Evolutionary conservation across 805 yeast genomes (phyloP).

Genomic region (Starmerella kuoi): DNA sequence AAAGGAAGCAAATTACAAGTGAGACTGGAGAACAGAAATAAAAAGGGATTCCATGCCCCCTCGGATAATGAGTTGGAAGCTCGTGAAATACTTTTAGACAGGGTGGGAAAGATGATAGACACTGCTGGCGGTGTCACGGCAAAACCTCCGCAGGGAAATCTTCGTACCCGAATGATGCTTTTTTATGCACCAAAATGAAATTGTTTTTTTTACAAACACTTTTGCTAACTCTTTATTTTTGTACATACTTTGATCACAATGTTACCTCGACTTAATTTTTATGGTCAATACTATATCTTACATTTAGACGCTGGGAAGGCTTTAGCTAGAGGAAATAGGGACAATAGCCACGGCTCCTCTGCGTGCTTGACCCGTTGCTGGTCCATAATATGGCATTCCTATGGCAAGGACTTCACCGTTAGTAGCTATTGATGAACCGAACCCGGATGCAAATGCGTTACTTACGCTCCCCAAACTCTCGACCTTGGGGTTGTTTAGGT

Average conservation of each 20-base stretch:
- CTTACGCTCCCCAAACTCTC: conserved; percentile 23
- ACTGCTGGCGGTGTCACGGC: conserved; percentile 21
- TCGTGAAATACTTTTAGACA: conserved; percentile 23
- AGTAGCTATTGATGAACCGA: conserved; percentile 33
- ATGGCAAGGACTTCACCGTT: conserved; percentile 16
- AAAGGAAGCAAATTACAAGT: conserved; percentile 26
- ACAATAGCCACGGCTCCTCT: conserved; percentile 10
- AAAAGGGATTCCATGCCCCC: conserved; percentile 12
- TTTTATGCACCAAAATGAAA: conserved; percentile 14
- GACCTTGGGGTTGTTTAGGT: conserved; percentile 23
- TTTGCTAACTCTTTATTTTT: too few relatives aligned
- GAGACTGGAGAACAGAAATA: conserved; percentile 20
- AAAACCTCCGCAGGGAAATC: conserved; percentile 22
- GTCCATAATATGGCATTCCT: conserved; percentile 25
- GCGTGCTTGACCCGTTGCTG: conserved; percentile 1
- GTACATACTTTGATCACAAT: too few relatives aligned
- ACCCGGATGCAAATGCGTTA: conserved; percentile 29
- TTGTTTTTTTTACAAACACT: not conserved
- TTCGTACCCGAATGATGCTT: conserved; percentile 19
- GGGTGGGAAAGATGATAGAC: conserved; percentile 20
- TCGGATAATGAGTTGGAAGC: conserved; percentile 25
- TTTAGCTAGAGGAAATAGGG: too few relatives aligned
- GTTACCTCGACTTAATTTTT: too few relatives aligned
- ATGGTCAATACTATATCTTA: too few relatives aligned
- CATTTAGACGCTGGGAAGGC: too few relatives aligned